Percentiles rank a stretch among this genome's conserved stretches.
phyloP scores from a whole-genome alignment of 2,329 filamentous ascomycete species.

The Scedosporium apiospermum region DNA sequence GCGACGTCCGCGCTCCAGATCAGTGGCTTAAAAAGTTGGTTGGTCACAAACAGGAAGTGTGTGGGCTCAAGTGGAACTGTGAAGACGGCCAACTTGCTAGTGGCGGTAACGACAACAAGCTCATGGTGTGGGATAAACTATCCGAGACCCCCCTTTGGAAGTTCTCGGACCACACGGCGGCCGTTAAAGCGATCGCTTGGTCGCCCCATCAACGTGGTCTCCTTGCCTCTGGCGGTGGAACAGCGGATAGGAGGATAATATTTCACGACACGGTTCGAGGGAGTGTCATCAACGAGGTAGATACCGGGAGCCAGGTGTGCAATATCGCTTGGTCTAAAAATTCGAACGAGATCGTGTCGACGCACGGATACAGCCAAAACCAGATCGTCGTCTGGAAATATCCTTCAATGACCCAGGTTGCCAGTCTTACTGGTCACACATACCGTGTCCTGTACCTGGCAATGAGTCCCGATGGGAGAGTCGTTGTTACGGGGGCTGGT shows the following conservation, averaged over 20 bases:
- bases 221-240: constrained; percentile 91
- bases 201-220: constrained; percentile 91
- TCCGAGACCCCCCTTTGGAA: constrained; percentile 88
- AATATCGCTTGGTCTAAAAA: constrained; percentile 97
- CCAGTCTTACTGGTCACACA: constrained; percentile 89
- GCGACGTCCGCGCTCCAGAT: constrained; percentile 85
- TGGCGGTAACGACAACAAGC: constrained; percentile 96
- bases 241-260: constrained; percentile 90
- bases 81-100: constrained; percentile 92
- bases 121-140: constrained; percentile 97
- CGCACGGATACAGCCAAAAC: constrained; percentile 95
- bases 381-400: constrained; percentile 99
- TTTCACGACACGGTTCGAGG: constrained; percentile 96
- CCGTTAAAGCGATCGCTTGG: constrained; percentile 97
- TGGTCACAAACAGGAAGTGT: constrained; percentile 97
- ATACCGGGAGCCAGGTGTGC: constrained; percentile 97
- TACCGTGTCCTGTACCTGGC: constrained; percentile 93
- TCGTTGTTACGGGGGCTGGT: constrained; percentile 89
- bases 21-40: constrained; percentile 81
- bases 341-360: constrained; percentile 94
- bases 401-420: constrained; percentile 94
- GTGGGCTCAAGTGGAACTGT: constrained; percentile 92
- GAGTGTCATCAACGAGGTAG: constrained; percentile 72
- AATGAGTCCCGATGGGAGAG: constrained; percentile 92
- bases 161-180: constrained; percentile 88